Percentiles rank a stretch among this genome's conserved stretches.
Conservation (phyloP, 179 eudicot species). For the Beta lomatogona region DNA sequence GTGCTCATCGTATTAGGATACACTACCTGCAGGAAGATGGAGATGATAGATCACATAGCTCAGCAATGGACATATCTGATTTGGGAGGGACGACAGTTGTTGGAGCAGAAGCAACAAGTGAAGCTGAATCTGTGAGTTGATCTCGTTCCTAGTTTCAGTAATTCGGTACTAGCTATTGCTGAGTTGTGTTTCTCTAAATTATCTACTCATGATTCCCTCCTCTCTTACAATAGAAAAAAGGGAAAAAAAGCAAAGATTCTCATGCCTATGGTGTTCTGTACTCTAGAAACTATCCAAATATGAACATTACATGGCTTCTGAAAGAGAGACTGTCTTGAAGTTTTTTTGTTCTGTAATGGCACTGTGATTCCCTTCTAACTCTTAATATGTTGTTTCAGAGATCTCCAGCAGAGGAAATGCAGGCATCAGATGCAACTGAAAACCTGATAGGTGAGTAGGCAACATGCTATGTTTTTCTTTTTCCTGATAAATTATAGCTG, state of each 20-base stretch:
- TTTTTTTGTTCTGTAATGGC: background rate
- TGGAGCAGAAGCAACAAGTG: conserved; percentile 26
- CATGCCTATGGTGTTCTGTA: background rate
- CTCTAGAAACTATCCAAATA: background rate
- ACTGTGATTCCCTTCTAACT: background rate
- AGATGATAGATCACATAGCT: conserved; percentile 27
- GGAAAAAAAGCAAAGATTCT: background rate
- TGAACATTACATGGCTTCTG: background rate
- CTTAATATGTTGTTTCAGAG: conserved; percentile 33
- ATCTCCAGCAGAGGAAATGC: conserved; percentile 32
- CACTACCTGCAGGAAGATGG: conserved; percentile 36
- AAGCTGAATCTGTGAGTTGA: conserved; percentile 33
- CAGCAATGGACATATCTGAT: conserved; percentile 32
- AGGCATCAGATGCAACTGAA: conserved; percentile 37
- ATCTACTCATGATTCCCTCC: background rate
- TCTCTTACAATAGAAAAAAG: background rate
- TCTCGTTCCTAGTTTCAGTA: background rate
- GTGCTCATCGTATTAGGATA: background rate
- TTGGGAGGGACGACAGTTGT: conserved; percentile 26
- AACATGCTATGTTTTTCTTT: conserved; percentile 10
- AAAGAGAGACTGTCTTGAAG: too few species aligned
- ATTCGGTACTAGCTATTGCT: background rate
- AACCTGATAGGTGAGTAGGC: conserved; percentile 25
- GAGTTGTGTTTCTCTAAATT: background rate
- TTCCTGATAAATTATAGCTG: background rate